A percentile compares a stretch with the other conserved stretches of the same genome.
These are phyloP conservation scores for Beauveria sp. DNA, from an alignment of 2,329 filamentous ascomycete species.

Conservation along the genomic window DNA sequence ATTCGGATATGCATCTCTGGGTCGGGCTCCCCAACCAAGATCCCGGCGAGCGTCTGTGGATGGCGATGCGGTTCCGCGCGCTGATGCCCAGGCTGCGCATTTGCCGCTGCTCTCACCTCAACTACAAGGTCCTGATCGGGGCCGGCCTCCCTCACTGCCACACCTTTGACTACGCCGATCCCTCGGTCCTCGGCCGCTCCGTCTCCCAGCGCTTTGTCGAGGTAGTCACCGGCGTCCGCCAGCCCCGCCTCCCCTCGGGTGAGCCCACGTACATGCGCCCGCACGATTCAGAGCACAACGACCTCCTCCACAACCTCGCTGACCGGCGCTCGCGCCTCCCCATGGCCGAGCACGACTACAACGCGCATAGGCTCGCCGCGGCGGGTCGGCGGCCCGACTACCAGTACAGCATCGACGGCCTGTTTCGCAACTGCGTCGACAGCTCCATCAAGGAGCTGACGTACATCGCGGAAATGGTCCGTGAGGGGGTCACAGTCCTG, in stretches of 20 bases:
- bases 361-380: constrained; percentile 30
- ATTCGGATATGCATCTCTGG: constrained; percentile 33
- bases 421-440: constrained; percentile 36
- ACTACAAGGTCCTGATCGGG: constrained; percentile 34
- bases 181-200: constrained; percentile 31
- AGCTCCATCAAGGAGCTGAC: constrained; percentile 37
- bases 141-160: constrained; percentile 22
- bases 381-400: constrained; percentile 33
- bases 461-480: constrained; percentile 36
- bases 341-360: constrained; percentile 24
- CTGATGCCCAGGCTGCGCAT: constrained; percentile 28
- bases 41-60: constrained; percentile 31
- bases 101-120: constrained; percentile 37
- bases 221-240: constrained; percentile 32
- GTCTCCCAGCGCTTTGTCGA: constrained; percentile 41
- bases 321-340: constrained; percentile 17
- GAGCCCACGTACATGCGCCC: constrained; percentile 18
- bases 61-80: constrained; percentile 34
- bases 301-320: constrained; percentile 15
- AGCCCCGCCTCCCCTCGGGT: constrained; percentile 20
- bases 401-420: constrained; percentile 35
- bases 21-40: constrained; percentile 36
- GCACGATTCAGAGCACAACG: not conserved
- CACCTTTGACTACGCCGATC: constrained; percentile 35
- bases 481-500: constrained; percentile 35